Evolutionary conservation across 441 rosid species (phyloP).

Genomic region (Capsella rubella): DNA sequence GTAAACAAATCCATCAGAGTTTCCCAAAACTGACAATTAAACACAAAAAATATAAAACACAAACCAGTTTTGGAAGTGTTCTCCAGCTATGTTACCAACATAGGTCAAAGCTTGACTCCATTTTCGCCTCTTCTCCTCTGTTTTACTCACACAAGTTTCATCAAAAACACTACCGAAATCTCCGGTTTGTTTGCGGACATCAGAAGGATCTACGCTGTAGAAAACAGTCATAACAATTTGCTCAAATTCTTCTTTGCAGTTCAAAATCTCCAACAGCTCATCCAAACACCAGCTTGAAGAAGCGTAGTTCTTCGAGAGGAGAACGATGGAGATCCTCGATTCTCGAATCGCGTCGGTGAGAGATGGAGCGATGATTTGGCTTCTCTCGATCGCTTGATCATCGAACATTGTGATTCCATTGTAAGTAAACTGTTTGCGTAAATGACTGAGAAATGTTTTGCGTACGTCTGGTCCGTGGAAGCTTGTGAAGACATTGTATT

Average conservation of each 20-base stretch:
- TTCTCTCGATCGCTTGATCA: neutral
- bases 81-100: conserved; percentile 13
- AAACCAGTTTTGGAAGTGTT: neutral
- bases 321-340: conserved; percentile 6
- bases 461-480: conserved; percentile 32
- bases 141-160: neutral
- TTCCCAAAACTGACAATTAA: no score
- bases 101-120: conserved; percentile 36
- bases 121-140: neutral
- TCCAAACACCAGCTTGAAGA: conserved; percentile 32
- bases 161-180: neutral
- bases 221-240: conserved; percentile 25
- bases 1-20: no score
- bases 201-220: conserved; percentile 24
- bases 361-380: neutral
- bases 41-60: neutral
- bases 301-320: conserved; percentile 35
- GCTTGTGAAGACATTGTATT: neutral
- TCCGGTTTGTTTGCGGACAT: conserved; percentile 18
- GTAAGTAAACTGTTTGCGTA: neutral
- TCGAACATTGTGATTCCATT: neutral
- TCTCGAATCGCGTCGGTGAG: conserved; percentile 7
- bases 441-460: neutral
- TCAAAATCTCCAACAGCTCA: conserved; percentile 11
- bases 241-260: neutral